Evolutionary conservation across 345 rosid genomes (phyloP), one percentile per base, ranked within the genome.

Genomic region (Passiflora organensis): DNA sequence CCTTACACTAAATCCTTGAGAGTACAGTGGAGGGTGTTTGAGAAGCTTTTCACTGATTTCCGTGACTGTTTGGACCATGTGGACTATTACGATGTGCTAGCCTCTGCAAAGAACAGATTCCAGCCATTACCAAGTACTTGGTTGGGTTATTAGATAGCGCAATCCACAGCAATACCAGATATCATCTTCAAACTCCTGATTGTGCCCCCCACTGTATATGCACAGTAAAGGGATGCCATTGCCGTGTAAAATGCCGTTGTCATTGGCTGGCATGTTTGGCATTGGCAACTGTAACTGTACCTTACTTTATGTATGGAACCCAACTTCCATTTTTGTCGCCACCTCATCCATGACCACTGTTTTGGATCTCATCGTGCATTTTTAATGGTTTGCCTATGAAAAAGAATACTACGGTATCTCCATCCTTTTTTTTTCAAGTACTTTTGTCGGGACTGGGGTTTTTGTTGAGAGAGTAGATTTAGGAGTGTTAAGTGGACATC

Each of bases 31-130:
- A 78, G 73, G 64, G 82, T 91, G 67, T 83, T 85, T 14, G 96
- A 85, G 52, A 91, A 68, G 81, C 84, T 91, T 17, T 83, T 91
- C 74, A 84, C 84, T 0, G 97, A 87, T 73, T 87, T 87, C 56
- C 80, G 95, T 0, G 96, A 91, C 55, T 83, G 95, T 75, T 75
- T 83, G 60, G 65, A 59, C 58, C 69, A 63, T 28, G 71, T 71
- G 23, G 91, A 87, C 63, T 87, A 85, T 68, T 82, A 63, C n/a
- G 89, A 87, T 42, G 64, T 83, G 2, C 45, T 87, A 64, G 77
- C 80, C 2, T 72, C 72, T 23, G 94, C 91, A 43, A 87, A 83
- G 83, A 87, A 72, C 77, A 85, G 75, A 81, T 91, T 87, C 49
- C 95, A 82, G 68, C 80, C 84, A 1, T 72, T 91, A 53, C 96